These are phyloP conservation scores for Firmiana major DNA, from an alignment of 345 rosid species.

Conservation along the genomic window DNA sequence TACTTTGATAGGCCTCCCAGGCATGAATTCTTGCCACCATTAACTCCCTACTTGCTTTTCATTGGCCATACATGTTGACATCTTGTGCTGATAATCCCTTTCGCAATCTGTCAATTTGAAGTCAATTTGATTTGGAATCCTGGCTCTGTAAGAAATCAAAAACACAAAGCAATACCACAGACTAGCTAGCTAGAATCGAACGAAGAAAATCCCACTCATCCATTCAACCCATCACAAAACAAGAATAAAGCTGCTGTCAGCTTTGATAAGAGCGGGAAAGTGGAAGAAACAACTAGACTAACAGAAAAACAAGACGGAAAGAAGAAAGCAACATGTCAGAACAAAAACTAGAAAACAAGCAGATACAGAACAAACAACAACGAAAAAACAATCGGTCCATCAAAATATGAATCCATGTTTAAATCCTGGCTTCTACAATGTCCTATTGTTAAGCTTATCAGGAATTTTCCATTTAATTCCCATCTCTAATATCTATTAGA, in stretches of 20 bases:
- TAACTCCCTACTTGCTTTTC: not conserved
- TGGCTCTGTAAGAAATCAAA: not conserved
- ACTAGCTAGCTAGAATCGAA: not conserved
- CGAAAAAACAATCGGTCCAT: not conserved
- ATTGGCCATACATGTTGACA: not conserved
- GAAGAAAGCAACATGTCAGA: not conserved
- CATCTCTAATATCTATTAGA: not conserved
- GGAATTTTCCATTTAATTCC: not conserved
- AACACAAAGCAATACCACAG: not conserved
- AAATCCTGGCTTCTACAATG: not conserved
- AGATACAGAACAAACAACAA: not conserved
- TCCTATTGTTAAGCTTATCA: not conserved
- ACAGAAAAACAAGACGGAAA: not conserved
- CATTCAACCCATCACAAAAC: not conserved
- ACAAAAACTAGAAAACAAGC: constrained; percentile 4
- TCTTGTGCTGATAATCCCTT: not conserved
- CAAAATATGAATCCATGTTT: not conserved
- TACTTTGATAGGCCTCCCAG: not conserved
- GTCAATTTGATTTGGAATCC: not conserved
- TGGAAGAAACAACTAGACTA: not conserved
- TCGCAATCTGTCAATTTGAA: not conserved
- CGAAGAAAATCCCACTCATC: not conserved
- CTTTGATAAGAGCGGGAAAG: not conserved
- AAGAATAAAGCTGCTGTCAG: not conserved
- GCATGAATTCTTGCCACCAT: not conserved